These are phyloP conservation scores for Pistacia vera DNA, from an alignment of 345 rosid genomes.

Conservation along the genomic window DNA sequence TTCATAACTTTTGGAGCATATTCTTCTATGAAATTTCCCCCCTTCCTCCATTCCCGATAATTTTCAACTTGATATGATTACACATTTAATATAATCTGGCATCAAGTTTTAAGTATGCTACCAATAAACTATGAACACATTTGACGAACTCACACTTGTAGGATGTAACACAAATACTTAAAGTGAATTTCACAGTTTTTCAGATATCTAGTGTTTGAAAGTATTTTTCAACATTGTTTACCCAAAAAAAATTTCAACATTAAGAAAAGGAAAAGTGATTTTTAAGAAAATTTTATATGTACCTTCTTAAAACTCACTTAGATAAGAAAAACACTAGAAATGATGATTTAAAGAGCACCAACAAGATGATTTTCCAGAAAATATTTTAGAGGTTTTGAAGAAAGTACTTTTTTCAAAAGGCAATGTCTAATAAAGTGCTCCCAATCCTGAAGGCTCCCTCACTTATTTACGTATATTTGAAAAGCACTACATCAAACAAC, in stretches of 20 bases:
- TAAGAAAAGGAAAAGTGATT: background rate
- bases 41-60: background rate
- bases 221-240: background rate
- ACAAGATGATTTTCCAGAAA: no score
- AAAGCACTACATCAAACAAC: background rate
- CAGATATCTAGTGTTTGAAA: background rate
- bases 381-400: no score
- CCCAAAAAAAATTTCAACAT: no score
- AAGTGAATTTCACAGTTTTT: no score
- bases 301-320: no score
- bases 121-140: background rate
- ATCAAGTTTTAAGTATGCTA: background rate
- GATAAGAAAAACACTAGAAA: no score
- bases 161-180: background rate
- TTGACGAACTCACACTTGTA: background rate
- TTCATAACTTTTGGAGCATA: background rate
- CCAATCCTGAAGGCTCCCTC: no score
- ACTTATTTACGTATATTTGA: no score
- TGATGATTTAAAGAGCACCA: no score
- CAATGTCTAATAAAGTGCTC: no score
- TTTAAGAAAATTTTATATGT: background rate
- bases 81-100: background rate
- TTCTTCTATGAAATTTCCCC: background rate
- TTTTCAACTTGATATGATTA: constrained; percentile 2
- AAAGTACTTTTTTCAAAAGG: no score